These are phyloP conservation scores for Salix suchowensis DNA, from an alignment of 345 rosid species.

Conservation along the genomic window DNA sequence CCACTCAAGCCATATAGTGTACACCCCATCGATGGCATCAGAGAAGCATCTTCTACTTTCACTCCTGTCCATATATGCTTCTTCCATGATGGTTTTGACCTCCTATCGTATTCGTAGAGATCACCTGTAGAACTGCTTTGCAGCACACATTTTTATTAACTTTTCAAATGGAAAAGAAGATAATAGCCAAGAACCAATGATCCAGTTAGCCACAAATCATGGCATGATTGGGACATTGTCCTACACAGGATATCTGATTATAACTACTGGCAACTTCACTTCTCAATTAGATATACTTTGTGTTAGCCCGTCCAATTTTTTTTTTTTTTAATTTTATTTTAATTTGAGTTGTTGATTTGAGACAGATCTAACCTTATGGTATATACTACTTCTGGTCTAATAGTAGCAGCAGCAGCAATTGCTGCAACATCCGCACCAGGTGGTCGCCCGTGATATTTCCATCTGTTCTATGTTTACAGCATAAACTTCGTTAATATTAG, in stretches of 20 bases:
- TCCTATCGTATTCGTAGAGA: conserved; percentile 56
- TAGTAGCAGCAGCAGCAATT: conserved; percentile 44
- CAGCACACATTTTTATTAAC: neutral
- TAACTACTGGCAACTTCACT: neutral
- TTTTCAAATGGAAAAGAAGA: neutral
- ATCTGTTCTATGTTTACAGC: conserved; percentile 43
- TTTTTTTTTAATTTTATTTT: too few relatives aligned
- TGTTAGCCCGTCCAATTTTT: neutral
- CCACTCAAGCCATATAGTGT: conserved; percentile 39
- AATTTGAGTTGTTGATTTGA: neutral
- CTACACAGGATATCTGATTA: neutral
- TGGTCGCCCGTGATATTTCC: conserved; percentile 61
- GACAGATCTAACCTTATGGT: conserved; percentile 46
- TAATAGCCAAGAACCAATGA: neutral
- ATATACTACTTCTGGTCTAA: conserved; percentile 48
- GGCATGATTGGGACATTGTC: neutral
- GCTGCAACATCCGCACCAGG: conserved; percentile 61
- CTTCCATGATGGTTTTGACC: conserved; percentile 69
- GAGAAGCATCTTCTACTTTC: conserved; percentile 30
- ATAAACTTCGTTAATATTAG: conserved; percentile 28
- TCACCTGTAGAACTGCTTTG: conserved; percentile 58
- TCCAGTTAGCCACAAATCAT: neutral
- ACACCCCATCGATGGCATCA: conserved; percentile 40
- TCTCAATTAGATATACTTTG: neutral
- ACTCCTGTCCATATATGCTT: conserved; percentile 54